Conservation (phyloP, 129 eudicot species). For the Lonicera japonica region DNA sequence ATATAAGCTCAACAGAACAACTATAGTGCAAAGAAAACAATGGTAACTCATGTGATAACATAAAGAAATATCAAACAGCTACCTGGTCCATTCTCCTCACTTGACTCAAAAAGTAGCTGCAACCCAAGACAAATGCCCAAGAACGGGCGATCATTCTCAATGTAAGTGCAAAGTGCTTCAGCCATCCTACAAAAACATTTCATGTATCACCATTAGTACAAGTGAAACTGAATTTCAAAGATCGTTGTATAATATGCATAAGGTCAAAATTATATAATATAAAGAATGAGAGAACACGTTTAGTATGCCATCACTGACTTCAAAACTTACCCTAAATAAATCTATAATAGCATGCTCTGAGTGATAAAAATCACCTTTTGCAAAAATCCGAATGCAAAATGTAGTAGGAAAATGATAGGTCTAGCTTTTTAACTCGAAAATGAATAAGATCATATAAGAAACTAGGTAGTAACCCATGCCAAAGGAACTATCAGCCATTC, state of each 20-base stretch:
- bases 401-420: not conserved
- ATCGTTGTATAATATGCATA: too few species aligned
- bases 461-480: too few species aligned
- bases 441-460: not conserved
- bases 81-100: conserved; percentile 95
- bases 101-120: conserved; percentile 93
- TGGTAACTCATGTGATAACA: not conserved
- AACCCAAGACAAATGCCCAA: conserved; percentile 95
- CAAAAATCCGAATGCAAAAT: not conserved
- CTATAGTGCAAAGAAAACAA: not conserved
- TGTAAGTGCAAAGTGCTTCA: conserved; percentile 77
- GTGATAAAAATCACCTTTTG: not conserved
- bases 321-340: not conserved
- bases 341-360: not conserved
- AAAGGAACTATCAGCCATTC: too few species aligned
- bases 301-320: not conserved
- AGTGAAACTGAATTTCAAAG: not conserved
- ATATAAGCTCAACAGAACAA: not conserved
- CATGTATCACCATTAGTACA: not conserved
- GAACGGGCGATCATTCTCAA: conserved; percentile 90
- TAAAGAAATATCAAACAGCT: not conserved
- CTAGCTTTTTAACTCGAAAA: not conserved
- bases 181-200: conserved; percentile 56
- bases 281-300: not conserved
- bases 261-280: not conserved